Conservation (phyloP, 345 rosid species). For the Aquilaria sinensis region DNA sequence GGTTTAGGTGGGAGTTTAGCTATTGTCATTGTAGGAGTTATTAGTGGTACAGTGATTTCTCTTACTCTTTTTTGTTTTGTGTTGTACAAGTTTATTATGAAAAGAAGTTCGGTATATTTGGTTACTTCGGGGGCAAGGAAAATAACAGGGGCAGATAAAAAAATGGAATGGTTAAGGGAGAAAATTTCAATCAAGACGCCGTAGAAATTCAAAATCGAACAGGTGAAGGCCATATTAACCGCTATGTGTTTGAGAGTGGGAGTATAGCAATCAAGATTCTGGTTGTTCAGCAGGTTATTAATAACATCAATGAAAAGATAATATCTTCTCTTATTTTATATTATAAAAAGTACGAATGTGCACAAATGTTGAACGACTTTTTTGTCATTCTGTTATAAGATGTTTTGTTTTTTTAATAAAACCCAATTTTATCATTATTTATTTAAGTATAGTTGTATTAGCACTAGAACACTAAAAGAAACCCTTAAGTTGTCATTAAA, state of each 20-base stretch:
- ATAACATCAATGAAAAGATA: conserved; percentile 58
- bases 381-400: too few relatives aligned
- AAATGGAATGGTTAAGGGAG: conserved; percentile 23
- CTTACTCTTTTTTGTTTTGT: conserved; percentile 37
- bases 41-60: conserved; percentile 37
- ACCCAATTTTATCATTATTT: too few relatives aligned
- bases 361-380: too few relatives aligned
- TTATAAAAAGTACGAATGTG: too few relatives aligned
- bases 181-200: conserved; percentile 9
- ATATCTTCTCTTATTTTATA: conserved; percentile 4
- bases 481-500: too few relatives aligned
- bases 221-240: conserved; percentile 49
- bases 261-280: conserved; percentile 57
- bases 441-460: too few relatives aligned
- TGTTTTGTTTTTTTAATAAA: too few relatives aligned
- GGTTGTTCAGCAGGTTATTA: conserved; percentile 61
- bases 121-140: conserved; percentile 32
- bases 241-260: conserved; percentile 49
- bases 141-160: conserved; percentile 35
- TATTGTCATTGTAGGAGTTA: conserved; percentile 38
- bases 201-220: conserved; percentile 47
- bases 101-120: conserved; percentile 32
- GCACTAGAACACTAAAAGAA: too few relatives aligned
- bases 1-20: conserved; percentile 19
- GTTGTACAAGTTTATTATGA: conserved; percentile 38